phyloP scores from a whole-genome alignment of 805 yeast genomes.

The Lachancea dasiensis region DNA sequence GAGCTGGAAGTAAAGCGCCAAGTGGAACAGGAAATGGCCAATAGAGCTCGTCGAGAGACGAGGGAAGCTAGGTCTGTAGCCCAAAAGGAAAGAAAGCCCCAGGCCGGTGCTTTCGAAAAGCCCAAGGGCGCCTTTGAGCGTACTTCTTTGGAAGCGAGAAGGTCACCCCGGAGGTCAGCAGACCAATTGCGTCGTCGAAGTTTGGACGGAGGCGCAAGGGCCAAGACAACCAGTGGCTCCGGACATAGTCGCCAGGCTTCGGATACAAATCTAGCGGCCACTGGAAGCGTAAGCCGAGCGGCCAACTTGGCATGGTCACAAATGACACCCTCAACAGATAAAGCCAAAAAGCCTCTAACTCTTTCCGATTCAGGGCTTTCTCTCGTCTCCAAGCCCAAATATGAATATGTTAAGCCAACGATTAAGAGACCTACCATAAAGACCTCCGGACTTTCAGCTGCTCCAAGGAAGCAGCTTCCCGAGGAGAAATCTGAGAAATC shows the following conservation, averaged over 20 bases:
- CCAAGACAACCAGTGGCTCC: not conserved
- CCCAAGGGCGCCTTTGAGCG: constrained; percentile 4
- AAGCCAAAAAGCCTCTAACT: not conserved
- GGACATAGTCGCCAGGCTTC: constrained; percentile 3
- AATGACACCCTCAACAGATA: constrained; percentile 2
- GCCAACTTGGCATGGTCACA: constrained; percentile 23
- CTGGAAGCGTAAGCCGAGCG: constrained; percentile 18
- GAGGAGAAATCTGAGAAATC: constrained; percentile 1
- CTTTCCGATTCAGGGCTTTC: constrained; percentile 3
- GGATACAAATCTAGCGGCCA: constrained; percentile 9
- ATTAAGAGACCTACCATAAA: constrained; percentile 20
- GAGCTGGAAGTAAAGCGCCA: constrained; percentile 25
- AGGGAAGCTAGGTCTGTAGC: not conserved
- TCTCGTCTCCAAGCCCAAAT: constrained; percentile 11
- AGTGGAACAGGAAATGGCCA: constrained; percentile 20
- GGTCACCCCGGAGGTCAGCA: constrained; percentile 9
- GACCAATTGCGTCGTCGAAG: constrained; percentile 13
- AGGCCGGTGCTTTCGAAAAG: constrained; percentile 5
- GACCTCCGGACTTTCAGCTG: constrained; percentile 11
- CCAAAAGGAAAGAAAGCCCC: constrained; percentile 13
- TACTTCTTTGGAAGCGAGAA: constrained; percentile 7
- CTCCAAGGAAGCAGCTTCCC: constrained; percentile 1
- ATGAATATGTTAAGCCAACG: constrained; percentile 18
- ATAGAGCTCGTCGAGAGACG: constrained; percentile 11
- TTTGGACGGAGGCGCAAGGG: constrained; percentile 13